Evolutionary conservation across 306 rosid genomes (phyloP).

Genomic region (Clitoria ternatea): DNA sequence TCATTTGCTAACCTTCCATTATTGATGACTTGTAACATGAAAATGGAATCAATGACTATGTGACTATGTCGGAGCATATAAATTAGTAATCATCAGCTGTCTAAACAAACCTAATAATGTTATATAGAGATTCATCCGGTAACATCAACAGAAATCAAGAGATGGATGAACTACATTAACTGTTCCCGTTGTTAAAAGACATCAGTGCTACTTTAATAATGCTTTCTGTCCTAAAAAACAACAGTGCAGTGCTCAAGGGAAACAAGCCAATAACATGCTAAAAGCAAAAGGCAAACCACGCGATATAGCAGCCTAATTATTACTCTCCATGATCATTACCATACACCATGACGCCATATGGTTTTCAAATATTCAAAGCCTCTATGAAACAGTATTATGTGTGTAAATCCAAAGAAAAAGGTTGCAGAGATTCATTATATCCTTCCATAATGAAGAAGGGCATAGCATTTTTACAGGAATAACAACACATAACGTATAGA

Average conservation of each 20-base stretch:
- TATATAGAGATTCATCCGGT: background rate
- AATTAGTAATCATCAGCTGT: slow-evolving; percentile 13
- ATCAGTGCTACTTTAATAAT: background rate
- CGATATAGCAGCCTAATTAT: slow-evolving; percentile 1
- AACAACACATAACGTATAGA: background rate
- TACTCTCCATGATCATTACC: background rate
- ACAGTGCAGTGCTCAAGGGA: slow-evolving; percentile 15
- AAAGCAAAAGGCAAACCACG: slow-evolving; percentile 10
- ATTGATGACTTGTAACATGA: background rate
- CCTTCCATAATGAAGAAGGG: slow-evolving; percentile 5
- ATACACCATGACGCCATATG: background rate
- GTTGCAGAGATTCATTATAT: background rate
- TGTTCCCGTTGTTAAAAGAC: slow-evolving; percentile 1
- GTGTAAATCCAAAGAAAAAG: background rate
- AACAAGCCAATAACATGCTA: background rate
- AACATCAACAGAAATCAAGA: background rate
- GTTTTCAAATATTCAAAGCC: background rate
- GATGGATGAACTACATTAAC: slow-evolving; percentile 11
- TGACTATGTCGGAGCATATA: background rate
- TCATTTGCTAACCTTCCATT: background rate
- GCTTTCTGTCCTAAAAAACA: slow-evolving; percentile 4
- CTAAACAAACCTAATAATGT: background rate
- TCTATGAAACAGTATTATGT: background rate
- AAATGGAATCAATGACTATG: background rate
- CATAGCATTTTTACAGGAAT: background rate